Evolutionary conservation across 2,329 filamentous ascomycete genomes (phyloP).

Genomic region (Cadophora luteo-olivacea): DNA sequence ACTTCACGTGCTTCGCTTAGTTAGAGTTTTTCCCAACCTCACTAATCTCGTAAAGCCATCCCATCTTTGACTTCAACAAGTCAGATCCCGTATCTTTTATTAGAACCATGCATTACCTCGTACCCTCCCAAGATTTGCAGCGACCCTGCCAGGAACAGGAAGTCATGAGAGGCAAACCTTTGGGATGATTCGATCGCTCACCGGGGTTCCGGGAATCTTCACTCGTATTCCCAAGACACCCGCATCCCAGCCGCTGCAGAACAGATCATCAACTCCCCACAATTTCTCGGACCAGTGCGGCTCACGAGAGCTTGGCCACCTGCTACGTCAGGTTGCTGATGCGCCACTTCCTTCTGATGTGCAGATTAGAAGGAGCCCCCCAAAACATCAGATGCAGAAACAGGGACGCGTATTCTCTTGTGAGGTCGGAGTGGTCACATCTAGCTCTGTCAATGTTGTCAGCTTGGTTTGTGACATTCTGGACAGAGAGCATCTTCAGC

Average conservation of each 20-base stretch:
- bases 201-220: neutral
- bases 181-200: neutral
- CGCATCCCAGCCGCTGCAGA: constrained; percentile 5
- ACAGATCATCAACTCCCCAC: constrained; percentile 13
- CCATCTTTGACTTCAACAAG: neutral
- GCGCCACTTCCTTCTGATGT: neutral
- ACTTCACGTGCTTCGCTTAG: constrained; percentile 5
- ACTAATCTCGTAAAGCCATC: constrained; percentile 4
- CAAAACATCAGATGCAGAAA: neutral
- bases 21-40: constrained; percentile 5
- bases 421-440: neutral
- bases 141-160: constrained; percentile 18
- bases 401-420: neutral
- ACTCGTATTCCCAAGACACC: constrained; percentile 9
- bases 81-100: constrained; percentile 13
- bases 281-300: constrained; percentile 10
- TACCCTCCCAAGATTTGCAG: constrained; percentile 2
- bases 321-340: neutral
- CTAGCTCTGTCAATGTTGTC: neutral
- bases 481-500: neutral
- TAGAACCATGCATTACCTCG: neutral
- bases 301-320: constrained; percentile 14
- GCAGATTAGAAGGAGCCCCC: constrained; percentile 2
- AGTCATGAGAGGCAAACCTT: neutral
- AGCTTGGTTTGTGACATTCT: neutral